Evolutionary conservation across 345 rosid species (phyloP), one percentile per base, ranked within the genome.

Genomic region (Durio zibethinus): DNA sequence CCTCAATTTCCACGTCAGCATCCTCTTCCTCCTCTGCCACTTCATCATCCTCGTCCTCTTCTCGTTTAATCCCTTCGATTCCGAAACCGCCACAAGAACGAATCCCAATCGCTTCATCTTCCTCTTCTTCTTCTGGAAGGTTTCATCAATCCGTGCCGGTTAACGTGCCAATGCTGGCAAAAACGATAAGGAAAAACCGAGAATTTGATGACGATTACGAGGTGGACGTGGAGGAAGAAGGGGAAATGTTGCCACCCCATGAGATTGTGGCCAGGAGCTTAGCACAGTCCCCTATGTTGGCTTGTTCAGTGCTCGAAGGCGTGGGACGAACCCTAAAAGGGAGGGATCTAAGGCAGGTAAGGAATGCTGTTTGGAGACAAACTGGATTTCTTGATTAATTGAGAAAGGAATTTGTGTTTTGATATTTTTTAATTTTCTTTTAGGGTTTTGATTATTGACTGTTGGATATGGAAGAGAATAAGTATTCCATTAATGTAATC

Each of bases 261-360:
- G 94, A 90, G 90, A 88, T 92, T 43, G 94, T 94, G 82, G 95
- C 93, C 23, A 82, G 90, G 86, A 85, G 86, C 38, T 77, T 84
- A 76, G 82, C 93, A 15, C 85, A 88, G 76, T 83, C 95, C 27
- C 87, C 90, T 15, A 47, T 78, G 31, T 27, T 92, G 52, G 82
- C 95, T 2, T 87, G 88, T 84, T 90, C 97, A 1, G 97, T 94
- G 82, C 89, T 94, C 43, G 98, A 92, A 82, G 98, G 97, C 36
- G 94, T 86, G 2, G 98, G 98, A 33, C 84, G 97, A 78, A 94
- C 97, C 52, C 93, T 93, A 36, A 93, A 92, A 84, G 98, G 98
- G 77, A 92, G 95, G 83, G 97, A 93, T 87, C 89, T 92, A 31
- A 77, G 90, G 80, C 97, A 81, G 91, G 98, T 93, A 53, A 88